Percentiles rank a stretch among this genome's conserved stretches.
These are phyloP conservation scores for Pyrus betulifolia DNA, from an alignment of 306 rosid species.

Conservation along the genomic window DNA sequence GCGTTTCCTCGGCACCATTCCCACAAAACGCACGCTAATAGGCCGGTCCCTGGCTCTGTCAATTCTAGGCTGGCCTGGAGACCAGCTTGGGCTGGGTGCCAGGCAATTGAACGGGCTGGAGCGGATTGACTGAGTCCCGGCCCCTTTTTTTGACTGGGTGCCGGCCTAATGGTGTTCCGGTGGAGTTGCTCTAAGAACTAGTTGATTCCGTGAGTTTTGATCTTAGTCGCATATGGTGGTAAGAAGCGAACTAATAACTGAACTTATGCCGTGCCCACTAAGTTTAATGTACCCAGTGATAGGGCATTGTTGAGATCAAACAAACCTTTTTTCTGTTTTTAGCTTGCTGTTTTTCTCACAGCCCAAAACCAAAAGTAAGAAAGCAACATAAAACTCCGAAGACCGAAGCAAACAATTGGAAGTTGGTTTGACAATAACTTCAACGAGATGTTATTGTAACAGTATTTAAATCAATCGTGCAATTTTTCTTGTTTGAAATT, in stretches of 20 bases:
- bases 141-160: too few relatives aligned
- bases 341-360: not conserved
- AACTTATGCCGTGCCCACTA: not conserved
- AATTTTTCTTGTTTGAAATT: too few relatives aligned
- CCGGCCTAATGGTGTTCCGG: too few relatives aligned
- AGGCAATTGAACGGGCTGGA: too few relatives aligned
- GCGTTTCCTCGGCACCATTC: too few relatives aligned
- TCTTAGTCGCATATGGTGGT: not conserved
- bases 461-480: fast-evolving
- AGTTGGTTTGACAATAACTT: too few relatives aligned
- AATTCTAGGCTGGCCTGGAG: too few relatives aligned
- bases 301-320: not conserved
- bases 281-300: not conserved
- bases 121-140: too few relatives aligned
- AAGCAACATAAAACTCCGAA: not conserved
- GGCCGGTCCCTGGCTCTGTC: too few relatives aligned
- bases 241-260: not conserved
- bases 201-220: not conserved
- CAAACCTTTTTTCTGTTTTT: not conserved
- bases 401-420: not conserved
- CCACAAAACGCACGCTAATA: too few relatives aligned
- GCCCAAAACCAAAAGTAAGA: not conserved
- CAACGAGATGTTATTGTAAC: not conserved
- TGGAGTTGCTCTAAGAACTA: too few relatives aligned
- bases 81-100: too few relatives aligned